Base-by-base conservation (phyloP, 2,329 filamentous ascomycete species). In the Tothia fuscella region DNA sequence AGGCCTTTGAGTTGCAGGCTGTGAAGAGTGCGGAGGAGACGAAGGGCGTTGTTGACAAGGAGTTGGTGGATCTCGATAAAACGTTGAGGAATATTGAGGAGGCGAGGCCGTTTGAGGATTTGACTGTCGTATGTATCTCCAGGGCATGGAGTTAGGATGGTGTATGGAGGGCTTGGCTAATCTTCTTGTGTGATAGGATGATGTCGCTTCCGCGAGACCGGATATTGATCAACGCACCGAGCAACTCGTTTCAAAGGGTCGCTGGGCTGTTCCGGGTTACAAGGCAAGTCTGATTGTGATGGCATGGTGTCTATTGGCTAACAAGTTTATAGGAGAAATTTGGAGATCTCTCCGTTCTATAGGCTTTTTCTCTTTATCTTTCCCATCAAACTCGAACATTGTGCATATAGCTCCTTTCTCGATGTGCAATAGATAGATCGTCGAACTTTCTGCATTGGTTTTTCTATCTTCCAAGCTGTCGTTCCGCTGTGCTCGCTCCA, bases 181-280 rank as follows among this genome's bases (percentile, higher is more conserved):
- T n/a, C n/a, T n/a, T n/a, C 35, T 10, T 33, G n/a, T 45, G 33
- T 35, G 44, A 49, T 57, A 93, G 86, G 91, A 96, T 65, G 91
- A 98, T 60, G 83, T 98, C 65, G 85, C 84, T 48, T 78, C 84
- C 54, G 91, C 89, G 56, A 85, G 88, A 65, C 88, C 91, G 56
- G 89, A 93, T 53, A 95, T 98, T 65, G 89, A 96, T 71, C 80
- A 94, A 78, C 93, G 93, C 76, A 94, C 89, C 56, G 71, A 80
- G 57, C 80, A 91, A 70, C 78, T 98, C 63, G 88, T 98, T 51
- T 85, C 85, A 66, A 95, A 93, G 81, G 89, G 89, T 65, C 85
- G 87, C 78, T 98, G 91, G 91, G 77, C 80, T 71, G 88, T 94
- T 60, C 88, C 91, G 50, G 91, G 91, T 63, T 98, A 98, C 83